These are phyloP conservation scores for Rhizopogon vesiculosus DNA, from an alignment of 768 basidiomycete species.

Conservation along the genomic window DNA sequence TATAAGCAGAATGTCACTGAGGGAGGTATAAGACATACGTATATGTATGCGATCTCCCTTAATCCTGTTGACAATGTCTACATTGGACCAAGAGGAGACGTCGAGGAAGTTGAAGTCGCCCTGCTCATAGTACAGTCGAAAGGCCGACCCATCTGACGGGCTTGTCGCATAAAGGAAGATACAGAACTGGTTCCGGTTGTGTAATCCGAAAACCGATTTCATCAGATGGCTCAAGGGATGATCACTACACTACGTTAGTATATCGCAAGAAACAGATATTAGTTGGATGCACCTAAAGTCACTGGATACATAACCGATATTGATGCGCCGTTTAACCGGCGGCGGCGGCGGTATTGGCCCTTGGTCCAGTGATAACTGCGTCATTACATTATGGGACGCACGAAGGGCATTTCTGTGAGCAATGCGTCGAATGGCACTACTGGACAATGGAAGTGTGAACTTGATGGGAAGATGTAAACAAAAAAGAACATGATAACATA, in stretches of 20 bases:
- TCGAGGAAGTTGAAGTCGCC: conserved; percentile 35
- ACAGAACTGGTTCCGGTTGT: conserved; percentile 34
- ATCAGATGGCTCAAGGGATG: conserved; percentile 50
- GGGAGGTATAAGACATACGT: conserved; percentile 22
- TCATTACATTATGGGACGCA: conserved; percentile 37
- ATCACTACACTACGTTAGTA: conserved; percentile 27
- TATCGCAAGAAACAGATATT: background rate
- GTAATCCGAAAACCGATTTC: conserved; percentile 44
- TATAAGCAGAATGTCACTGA: background rate
- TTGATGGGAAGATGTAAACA: conserved; percentile 10
- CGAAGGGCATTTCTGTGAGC: conserved; percentile 44
- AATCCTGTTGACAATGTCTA: conserved; percentile 35
- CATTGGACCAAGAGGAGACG: conserved; percentile 33
- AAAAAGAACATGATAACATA: background rate
- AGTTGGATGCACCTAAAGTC: conserved; percentile 36
- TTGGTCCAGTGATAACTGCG: conserved; percentile 34
- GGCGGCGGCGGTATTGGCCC: conserved; percentile 37
- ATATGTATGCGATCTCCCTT: conserved; percentile 41
- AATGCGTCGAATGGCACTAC: conserved; percentile 39
- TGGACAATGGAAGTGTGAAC: conserved; percentile 42
- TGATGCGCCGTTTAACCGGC: conserved; percentile 34
- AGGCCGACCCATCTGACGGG: conserved; percentile 39
- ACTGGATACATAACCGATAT: conserved; percentile 45
- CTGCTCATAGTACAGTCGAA: conserved; percentile 40
- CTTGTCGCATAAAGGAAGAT: conserved; percentile 46